A percentile compares a stretch with the other conserved stretches of the same genome.
Evolutionary conservation across 768 basidiomycete genomes (phyloP).

Genomic region (Hydnum rufescens): DNA sequence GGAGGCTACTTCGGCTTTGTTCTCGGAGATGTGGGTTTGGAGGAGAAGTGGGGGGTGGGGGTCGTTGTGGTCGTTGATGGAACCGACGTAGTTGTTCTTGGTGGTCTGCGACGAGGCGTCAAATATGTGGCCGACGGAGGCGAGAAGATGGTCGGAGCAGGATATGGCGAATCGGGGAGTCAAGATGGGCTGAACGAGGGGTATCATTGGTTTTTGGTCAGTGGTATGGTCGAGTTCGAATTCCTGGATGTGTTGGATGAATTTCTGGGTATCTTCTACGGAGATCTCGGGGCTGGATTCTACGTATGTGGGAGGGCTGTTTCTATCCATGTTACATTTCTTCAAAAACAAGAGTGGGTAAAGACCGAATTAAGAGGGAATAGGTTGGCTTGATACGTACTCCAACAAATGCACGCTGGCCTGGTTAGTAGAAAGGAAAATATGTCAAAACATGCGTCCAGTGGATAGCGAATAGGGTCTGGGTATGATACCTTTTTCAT

Average conservation of each 20-base stretch:
- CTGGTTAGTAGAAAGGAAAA: conserved; percentile 17
- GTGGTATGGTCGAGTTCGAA: conserved; percentile 20
- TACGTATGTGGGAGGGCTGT: conserved; percentile 46
- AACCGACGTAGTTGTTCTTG: too few species aligned
- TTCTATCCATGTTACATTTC: conserved; percentile 84
- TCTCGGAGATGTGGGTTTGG: conserved; percentile 90
- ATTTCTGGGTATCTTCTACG: conserved; percentile 34
- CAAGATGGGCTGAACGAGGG: conserved; percentile 71
- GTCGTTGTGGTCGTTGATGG: conserved; percentile 30
- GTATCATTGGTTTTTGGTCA: conserved; percentile 9
- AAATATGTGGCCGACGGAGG: conserved; percentile 26
- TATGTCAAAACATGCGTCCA: background rate
- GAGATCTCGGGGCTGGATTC: conserved; percentile 43
- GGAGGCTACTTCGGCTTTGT: conserved; percentile 45
- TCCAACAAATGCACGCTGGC: conserved; percentile 72
- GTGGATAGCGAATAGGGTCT: background rate
- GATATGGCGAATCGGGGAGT: conserved; percentile 96
- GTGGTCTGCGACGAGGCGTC: background rate
- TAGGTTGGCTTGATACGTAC: conserved; percentile 25
- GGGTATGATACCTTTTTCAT: conserved; percentile 27
- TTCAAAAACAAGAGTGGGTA: conserved; percentile 17
- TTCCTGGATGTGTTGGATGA: conserved; percentile 50
- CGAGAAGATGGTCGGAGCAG: conserved; percentile 53
- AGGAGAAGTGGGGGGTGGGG: conserved; percentile 45
- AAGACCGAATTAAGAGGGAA: background rate